Conservation (phyloP, 2,329 filamentous ascomycete species). For the Colletotrichum sp. region DNA sequence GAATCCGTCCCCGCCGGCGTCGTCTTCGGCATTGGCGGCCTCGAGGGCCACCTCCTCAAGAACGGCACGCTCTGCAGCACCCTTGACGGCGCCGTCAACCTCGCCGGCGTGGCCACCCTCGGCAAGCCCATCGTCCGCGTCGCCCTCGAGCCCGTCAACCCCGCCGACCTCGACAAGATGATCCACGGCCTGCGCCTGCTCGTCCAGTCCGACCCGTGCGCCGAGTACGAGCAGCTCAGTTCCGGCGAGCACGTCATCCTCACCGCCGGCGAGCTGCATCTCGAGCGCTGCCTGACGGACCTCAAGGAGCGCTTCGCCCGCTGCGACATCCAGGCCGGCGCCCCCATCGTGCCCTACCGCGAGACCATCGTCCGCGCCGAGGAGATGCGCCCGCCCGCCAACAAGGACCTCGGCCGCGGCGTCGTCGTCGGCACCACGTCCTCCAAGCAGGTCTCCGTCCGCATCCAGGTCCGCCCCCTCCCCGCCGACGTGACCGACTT, state of each 20-base stretch:
- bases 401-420: slow-evolving; percentile 86
- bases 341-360: slow-evolving; percentile 93
- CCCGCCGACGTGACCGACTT: slow-evolving; percentile 83
- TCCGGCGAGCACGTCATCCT: slow-evolving; percentile 95
- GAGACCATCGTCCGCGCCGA: slow-evolving; percentile 88
- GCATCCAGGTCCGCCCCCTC: slow-evolving; percentile 78
- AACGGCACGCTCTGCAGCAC: slow-evolving; percentile 92
- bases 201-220: slow-evolving; percentile 94
- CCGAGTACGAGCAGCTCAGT: slow-evolving; percentile 90
- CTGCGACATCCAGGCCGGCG: slow-evolving; percentile 93
- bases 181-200: slow-evolving; percentile 84
- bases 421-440: slow-evolving; percentile 76
- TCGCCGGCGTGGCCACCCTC: slow-evolving; percentile 81
- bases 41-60: slow-evolving; percentile 94
- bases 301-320: slow-evolving; percentile 89
- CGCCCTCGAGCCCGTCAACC: slow-evolving; percentile 91
- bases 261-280: slow-evolving; percentile 91
- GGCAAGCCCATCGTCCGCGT: slow-evolving; percentile 94
- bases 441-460: slow-evolving; percentile 84
- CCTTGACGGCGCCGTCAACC: slow-evolving; percentile 83
- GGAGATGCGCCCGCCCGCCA: slow-evolving; percentile 89
- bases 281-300: slow-evolving; percentile 93
- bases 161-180: slow-evolving; percentile 93
- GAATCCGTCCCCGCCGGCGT: slow-evolving; percentile 89
- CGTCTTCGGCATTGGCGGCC: slow-evolving; percentile 91